phyloP scores from a whole-genome alignment of 495 filamentous ascomycete genomes.

The Aspergillus kassunensis region DNA sequence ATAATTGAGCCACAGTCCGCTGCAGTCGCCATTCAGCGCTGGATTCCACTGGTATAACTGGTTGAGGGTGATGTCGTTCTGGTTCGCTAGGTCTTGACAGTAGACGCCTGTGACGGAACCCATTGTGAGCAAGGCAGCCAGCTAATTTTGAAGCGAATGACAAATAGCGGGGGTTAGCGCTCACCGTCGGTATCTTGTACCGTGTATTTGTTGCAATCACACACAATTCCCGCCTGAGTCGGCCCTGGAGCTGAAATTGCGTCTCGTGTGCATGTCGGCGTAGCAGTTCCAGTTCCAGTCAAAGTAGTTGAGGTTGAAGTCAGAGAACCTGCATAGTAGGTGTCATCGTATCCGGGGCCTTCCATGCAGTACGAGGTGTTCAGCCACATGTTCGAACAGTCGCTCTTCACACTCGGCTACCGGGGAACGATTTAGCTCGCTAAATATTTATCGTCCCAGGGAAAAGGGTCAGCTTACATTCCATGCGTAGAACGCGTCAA shows the following conservation, averaged over 20 bases:
- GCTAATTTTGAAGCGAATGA: no score
- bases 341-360: background rate
- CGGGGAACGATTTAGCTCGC: background rate
- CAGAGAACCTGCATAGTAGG: background rate
- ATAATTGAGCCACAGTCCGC: background rate
- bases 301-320: background rate
- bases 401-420: background rate
- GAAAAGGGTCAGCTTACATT: background rate
- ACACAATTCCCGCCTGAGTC: no score
- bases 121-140: no score
- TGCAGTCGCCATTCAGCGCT: background rate
- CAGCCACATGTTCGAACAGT: slow-evolving; percentile 3
- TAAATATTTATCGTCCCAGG: background rate
- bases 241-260: no score
- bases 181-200: no score
- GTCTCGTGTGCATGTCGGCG: no score
- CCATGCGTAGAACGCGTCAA: slow-evolving; percentile 6
- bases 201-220: no score
- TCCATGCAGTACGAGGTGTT: background rate
- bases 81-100: background rate
- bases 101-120: background rate
- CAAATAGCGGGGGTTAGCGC: no score
- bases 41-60: slow-evolving; percentile 1
- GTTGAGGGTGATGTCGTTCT: background rate
- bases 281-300: no score